These are phyloP conservation scores for Xylariaceae sp. DNA, from an alignment of 2,329 filamentous ascomycete species.

Conservation along the genomic window DNA sequence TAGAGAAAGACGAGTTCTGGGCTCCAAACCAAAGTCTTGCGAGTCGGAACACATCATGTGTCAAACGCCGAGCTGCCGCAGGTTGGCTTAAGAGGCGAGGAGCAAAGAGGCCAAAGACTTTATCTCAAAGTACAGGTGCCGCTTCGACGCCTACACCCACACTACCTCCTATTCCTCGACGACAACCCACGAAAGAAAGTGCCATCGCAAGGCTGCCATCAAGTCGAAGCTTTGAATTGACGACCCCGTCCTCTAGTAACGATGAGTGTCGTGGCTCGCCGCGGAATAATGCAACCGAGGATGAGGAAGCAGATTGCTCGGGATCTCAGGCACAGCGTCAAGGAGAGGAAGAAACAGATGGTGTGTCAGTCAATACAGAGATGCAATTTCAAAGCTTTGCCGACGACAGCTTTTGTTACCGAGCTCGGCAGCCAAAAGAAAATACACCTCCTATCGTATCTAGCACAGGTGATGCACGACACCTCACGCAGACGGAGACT, in stretches of 20 bases:
- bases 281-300: background rate
- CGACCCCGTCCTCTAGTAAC: conserved; percentile 24
- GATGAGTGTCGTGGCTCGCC: conserved; percentile 1
- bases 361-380: conserved; percentile 8
- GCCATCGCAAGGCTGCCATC: conserved; percentile 1
- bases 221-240: conserved; percentile 25
- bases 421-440: conserved; percentile 20
- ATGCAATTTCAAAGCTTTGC: conserved; percentile 20
- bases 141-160: conserved; percentile 21
- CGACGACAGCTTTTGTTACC: conserved; percentile 30
- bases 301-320: conserved; percentile 1
- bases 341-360: conserved; percentile 1
- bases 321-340: background rate
- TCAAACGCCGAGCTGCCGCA: conserved; percentile 21
- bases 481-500: conserved; percentile 14
- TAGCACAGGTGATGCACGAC: background rate
- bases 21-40: conserved; percentile 16
- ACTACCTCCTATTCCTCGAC: background rate
- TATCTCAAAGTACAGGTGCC: conserved; percentile 15
- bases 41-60: conserved; percentile 9
- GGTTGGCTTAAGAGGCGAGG: conserved; percentile 29
- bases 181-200: conserved; percentile 5
- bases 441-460: conserved; percentile 1
- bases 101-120: conserved; percentile 21
- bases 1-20: conserved; percentile 29